phyloP scores from a whole-genome alignment of 306 rosid species.

The Rosa multiflora region DNA sequence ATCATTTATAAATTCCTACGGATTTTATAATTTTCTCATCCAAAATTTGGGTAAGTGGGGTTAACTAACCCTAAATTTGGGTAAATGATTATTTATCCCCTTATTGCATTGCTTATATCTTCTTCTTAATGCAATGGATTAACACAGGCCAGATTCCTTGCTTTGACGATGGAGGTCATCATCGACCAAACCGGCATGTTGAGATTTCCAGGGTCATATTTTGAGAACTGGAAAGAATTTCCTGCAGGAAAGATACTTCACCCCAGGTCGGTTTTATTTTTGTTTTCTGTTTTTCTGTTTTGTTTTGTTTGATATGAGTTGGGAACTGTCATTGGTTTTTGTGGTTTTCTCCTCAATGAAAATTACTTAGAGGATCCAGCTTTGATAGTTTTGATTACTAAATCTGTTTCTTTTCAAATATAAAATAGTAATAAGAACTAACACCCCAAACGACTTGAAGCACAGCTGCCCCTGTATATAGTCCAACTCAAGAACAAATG shows the following conservation, averaged over 20 bases:
- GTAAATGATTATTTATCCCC: no score
- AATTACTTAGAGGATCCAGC: background rate
- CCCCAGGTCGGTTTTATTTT: slow-evolving; percentile 53
- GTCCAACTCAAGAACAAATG: background rate
- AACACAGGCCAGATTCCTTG: slow-evolving; percentile 97
- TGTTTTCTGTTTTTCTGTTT: background rate
- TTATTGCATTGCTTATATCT: slow-evolving; percentile 25
- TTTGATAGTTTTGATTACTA: background rate
- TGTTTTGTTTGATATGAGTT: slow-evolving; percentile 17
- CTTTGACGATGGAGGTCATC: slow-evolving; percentile 97
- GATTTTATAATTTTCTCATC: no score
- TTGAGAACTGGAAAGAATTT: slow-evolving; percentile 71
- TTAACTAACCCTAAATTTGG: no score
- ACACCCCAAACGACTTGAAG: background rate
- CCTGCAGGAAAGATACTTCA: slow-evolving; percentile 61
- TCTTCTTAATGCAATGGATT: slow-evolving; percentile 80
- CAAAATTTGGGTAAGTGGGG: no score
- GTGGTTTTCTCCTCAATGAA: no score
- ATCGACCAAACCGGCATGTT: slow-evolving; percentile 94
- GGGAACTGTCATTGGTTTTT: slow-evolving; percentile 14
- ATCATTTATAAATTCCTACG: no score
- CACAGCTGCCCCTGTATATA: background rate
- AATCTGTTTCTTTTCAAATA: background rate
- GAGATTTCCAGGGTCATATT: slow-evolving; percentile 95
- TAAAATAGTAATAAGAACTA: background rate